These are phyloP conservation scores for Coemansia sp. DNA, from an alignment of 192 early-diverging fungal species.

Conservation along the genomic window DNA sequence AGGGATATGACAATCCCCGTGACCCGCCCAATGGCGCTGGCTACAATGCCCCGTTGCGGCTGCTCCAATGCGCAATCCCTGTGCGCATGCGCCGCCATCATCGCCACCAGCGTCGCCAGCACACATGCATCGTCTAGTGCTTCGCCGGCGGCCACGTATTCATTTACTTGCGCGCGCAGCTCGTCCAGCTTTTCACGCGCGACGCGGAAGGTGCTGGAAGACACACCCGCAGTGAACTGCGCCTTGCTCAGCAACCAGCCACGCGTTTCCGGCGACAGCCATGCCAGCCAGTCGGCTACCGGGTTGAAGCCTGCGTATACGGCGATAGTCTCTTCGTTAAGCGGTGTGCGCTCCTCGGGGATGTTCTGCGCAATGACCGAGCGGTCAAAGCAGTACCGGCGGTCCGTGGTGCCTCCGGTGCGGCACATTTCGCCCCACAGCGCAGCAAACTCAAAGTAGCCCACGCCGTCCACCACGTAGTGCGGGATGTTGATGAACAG, in stretches of 20 bases:
- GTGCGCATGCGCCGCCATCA: constrained; percentile 40
- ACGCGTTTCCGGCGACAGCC: constrained; percentile 45
- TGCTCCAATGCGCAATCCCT: constrained; percentile 14
- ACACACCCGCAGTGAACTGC: constrained; percentile 24
- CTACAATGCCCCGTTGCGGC: background rate
- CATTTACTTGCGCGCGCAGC: constrained; percentile 17
- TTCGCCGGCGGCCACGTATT: background rate
- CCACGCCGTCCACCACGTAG: constrained; percentile 45
- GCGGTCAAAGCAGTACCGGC: constrained; percentile 39
- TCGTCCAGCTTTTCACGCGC: constrained; percentile 12
- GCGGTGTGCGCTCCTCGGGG: constrained; percentile 26
- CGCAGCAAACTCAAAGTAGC: constrained; percentile 42
- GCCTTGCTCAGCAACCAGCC: constrained; percentile 29
- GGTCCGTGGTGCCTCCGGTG: constrained; percentile 9
- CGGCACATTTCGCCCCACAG: constrained; percentile 39
- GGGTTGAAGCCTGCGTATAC: constrained; percentile 32
- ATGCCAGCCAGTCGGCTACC: constrained; percentile 44
- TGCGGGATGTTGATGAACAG: constrained; percentile 47
- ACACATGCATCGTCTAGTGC: constrained; percentile 13
- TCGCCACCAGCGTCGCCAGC: constrained; percentile 42
- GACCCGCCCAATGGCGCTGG: background rate
- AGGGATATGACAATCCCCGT: background rate
- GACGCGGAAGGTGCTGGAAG: constrained; percentile 39
- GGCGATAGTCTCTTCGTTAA: constrained; percentile 16
- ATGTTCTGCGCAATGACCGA: constrained; percentile 26